phyloP scores from a whole-genome alignment of 495 filamentous ascomycete species.

The Aspergillus diversus region DNA sequence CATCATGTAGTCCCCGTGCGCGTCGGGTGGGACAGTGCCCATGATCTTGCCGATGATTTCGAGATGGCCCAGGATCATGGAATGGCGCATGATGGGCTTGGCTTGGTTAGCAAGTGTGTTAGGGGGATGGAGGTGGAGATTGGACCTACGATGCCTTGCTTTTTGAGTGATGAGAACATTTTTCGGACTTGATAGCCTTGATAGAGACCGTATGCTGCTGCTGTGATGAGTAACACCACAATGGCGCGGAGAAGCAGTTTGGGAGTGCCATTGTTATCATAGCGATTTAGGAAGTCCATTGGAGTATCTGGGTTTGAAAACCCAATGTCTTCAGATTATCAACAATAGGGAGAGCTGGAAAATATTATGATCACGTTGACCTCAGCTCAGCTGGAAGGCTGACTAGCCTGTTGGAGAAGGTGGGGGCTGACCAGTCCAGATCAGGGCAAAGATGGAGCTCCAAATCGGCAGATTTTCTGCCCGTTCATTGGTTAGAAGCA shows the following conservation, averaged over 20 bases:
- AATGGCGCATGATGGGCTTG: neutral
- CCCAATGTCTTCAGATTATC: too few relatives aligned
- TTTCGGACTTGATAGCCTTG: neutral
- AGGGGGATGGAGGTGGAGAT: too few relatives aligned
- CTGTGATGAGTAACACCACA: neutral
- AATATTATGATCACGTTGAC: too few relatives aligned
- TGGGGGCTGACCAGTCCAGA: too few relatives aligned
- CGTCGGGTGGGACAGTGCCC: neutral
- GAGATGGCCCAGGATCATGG: conserved; percentile 2
- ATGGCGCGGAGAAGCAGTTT: neutral
- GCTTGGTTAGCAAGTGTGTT: neutral
- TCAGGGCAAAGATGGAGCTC: too few relatives aligned
- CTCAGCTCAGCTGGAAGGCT: too few relatives aligned
- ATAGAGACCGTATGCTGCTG: neutral
- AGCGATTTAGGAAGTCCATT: neutral
- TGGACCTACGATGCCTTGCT: neutral
- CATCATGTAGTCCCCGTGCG: conserved; percentile 4
- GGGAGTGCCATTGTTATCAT: neutral
- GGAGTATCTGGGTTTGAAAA: too few relatives aligned
- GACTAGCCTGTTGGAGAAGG: too few relatives aligned
- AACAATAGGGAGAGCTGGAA: too few relatives aligned
- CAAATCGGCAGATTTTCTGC: too few relatives aligned
- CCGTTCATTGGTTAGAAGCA: too few relatives aligned
- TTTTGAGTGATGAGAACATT: neutral
- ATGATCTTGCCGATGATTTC: conserved; percentile 1